Evolutionary conservation across 2,329 filamentous ascomycete genomes (phyloP), one percentile per base, ranked within the genome.

Genomic region (Aspergillus chevalieri): DNA sequence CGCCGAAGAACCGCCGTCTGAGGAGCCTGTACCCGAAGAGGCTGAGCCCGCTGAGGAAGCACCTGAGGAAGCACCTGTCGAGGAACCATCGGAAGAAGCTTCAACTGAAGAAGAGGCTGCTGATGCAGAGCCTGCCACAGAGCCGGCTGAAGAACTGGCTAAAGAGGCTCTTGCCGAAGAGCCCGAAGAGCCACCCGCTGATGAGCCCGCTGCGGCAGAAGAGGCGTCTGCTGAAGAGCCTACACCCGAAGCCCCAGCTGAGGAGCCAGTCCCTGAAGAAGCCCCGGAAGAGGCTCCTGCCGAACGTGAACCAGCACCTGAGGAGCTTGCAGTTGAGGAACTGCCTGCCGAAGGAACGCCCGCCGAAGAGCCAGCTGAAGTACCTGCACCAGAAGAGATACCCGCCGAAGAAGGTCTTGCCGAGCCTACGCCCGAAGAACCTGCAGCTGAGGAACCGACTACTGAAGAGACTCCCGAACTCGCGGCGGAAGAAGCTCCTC

Each of bases 101-200:
- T 17, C 51, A 19, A 19, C 47, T 21, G 46, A 28, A 34, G 52
- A 56, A 38, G 38, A 24, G 22, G 28, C 49, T n/a, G 47, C 12
- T 14, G 43, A 22, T 10, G 19, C 43, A 24, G 7, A 30, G 15
- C 19, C 34, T 21, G 47, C 6, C 8, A 28, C 30, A 10, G 44
- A 56, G 14, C 44, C 48, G 3, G 14, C 45, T 28, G 26, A 28
- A 3, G 26, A 28, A 28, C 24, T 42, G 4, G 38, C 14, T 14
- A 19, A 46, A 3, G 56, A 59, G 15, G 53, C 59, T 36, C 41
- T 54, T 14, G 44, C 46, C 12, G 53, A 59, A 36, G 54, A 58
- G 30, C 26, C 26, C 17, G 22, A 51, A 10, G 53, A 56, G 33
- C 48, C 53, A n/a, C 30, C 43, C 7, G 44, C 52, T 17, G 50